phyloP scores from a whole-genome alignment of 768 basidiomycete species.

The Albatrellus ellisii region DNA sequence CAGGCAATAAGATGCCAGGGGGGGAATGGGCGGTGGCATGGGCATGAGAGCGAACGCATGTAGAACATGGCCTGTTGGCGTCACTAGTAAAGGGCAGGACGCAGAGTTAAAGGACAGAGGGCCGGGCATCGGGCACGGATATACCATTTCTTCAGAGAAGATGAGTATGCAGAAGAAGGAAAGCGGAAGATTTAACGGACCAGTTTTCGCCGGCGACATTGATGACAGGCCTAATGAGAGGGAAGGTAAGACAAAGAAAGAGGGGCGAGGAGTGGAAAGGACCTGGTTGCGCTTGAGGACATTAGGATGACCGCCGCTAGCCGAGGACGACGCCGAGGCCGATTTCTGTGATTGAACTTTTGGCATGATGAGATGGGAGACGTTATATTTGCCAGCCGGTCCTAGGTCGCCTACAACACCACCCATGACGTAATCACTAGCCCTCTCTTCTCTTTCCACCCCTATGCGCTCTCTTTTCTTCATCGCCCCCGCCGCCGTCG shows the following conservation, averaged over 20 bases:
- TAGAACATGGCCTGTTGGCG: conserved; percentile 65
- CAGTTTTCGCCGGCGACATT: conserved; percentile 66
- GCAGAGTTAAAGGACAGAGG: neutral
- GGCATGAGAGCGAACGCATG: conserved; percentile 62
- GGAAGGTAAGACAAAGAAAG: neutral
- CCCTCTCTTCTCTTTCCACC: neutral
- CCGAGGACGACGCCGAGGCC: conserved; percentile 11
- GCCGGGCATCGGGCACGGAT: neutral
- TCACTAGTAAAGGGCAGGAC: conserved; percentile 30
- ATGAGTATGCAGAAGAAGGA: conserved; percentile 1
- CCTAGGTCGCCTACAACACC: neutral
- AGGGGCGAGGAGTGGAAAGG: neutral
- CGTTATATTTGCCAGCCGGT: neutral
- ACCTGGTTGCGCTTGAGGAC: conserved; percentile 22
- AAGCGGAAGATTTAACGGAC: conserved; percentile 26
- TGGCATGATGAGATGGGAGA: conserved; percentile 5
- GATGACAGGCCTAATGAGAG: conserved; percentile 25
- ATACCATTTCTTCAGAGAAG: conserved; percentile 18
- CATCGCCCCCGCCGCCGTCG: neutral
- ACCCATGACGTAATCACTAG: neutral
- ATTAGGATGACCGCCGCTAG: conserved; percentile 10
- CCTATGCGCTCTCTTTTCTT: neutral
- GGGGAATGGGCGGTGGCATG: conserved; percentile 52
- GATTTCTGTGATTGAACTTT: conserved; percentile 6
- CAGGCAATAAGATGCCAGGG: conserved; percentile 38